Percentiles rank a stretch among this genome's conserved stretches.
Conservation (phyloP, 352 stramenopile species). For the Phytophthora constricta region DNA sequence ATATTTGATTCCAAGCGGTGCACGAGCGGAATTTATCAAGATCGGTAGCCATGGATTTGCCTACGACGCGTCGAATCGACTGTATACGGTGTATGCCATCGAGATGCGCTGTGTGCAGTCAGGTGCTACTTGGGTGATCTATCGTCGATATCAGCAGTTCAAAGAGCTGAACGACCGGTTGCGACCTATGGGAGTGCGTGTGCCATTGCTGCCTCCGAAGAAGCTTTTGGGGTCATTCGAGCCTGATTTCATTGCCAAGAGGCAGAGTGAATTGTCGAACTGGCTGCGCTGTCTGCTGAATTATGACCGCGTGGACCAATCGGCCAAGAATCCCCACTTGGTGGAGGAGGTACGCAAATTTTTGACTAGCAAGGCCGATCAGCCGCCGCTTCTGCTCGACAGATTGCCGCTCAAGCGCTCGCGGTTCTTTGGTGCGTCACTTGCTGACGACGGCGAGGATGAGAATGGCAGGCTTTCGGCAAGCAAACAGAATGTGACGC, state of each 20-base stretch:
- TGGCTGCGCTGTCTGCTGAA: conserved; percentile 74
- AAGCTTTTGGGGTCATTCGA: conserved; percentile 88
- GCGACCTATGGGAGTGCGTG: conserved; percentile 65
- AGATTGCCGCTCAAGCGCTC: conserved; percentile 66
- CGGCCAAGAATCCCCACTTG: conserved; percentile 77
- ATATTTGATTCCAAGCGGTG: conserved; percentile 77
- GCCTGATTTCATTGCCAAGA: conserved; percentile 78
- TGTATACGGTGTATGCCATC: conserved; percentile 85
- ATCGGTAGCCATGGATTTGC: conserved; percentile 81
- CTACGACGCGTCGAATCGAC: conserved; percentile 70
- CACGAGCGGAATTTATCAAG: conserved; percentile 76
- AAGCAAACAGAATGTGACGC: conserved; percentile 54
- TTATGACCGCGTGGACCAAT: conserved; percentile 79
- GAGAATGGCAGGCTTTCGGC: conserved; percentile 29
- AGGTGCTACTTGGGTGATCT: conserved; percentile 80
- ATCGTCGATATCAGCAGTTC: conserved; percentile 87
- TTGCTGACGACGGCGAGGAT: conserved; percentile 66
- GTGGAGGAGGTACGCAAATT: conserved; percentile 84
- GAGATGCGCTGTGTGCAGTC: conserved; percentile 83
- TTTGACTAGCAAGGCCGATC: conserved; percentile 82
- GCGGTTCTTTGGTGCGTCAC: conserved; percentile 69
- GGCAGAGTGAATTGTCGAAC: conserved; percentile 68
- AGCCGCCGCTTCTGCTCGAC: conserved; percentile 79
- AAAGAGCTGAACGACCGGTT: conserved; percentile 78
- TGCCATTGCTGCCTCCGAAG: conserved; percentile 81